phyloP scores from a whole-genome alignment of 495 filamentous ascomycete genomes.

The Neurospora terricola region DNA sequence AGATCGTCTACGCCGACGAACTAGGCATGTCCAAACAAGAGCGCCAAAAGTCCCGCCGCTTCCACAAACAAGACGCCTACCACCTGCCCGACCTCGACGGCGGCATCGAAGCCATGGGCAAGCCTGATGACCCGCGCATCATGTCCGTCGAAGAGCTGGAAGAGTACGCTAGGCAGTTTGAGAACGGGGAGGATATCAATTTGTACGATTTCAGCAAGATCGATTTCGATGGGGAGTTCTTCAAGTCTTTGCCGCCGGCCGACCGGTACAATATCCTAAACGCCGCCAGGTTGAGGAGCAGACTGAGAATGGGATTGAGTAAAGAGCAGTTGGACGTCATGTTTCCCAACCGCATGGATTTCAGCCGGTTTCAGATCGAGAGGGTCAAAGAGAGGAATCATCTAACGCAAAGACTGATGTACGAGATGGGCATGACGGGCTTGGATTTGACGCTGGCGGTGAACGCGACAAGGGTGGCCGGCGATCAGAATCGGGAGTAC shows the following conservation, averaged over 20 bases:
- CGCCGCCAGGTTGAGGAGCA: slow-evolving; percentile 74
- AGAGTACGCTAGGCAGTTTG: slow-evolving; percentile 84
- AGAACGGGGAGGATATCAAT: slow-evolving; percentile 89
- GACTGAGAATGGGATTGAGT: slow-evolving; percentile 87
- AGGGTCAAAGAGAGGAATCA: slow-evolving; percentile 84
- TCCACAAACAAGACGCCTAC: slow-evolving; percentile 86
- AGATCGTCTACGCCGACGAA: slow-evolving; percentile 84
- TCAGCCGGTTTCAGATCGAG: slow-evolving; percentile 93
- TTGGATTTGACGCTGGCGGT: slow-evolving; percentile 53
- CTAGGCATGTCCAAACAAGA: slow-evolving; percentile 70
- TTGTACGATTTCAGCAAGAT: slow-evolving; percentile 99
- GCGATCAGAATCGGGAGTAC: slow-evolving; percentile 87
- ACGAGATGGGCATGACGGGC: slow-evolving; percentile 80
- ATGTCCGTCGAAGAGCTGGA: slow-evolving; percentile 92
- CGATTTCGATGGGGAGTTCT: slow-evolving; percentile 91
- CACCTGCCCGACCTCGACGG: slow-evolving; percentile 78
- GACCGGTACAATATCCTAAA: slow-evolving; percentile 97
- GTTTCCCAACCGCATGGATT: slow-evolving; percentile 98
- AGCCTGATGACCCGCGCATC: slow-evolving; percentile 81
- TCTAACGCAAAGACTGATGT: slow-evolving; percentile 92
- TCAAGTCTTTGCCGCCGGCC: slow-evolving; percentile 74
- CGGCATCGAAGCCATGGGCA: slow-evolving; percentile 73
- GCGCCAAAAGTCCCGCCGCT: slow-evolving; percentile 61
- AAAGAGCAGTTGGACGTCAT: slow-evolving; percentile 92
- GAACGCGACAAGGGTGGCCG: slow-evolving; percentile 61